A percentile compares a stretch with the other conserved stretches of the same genome.
These are phyloP conservation scores for Lentinula novae-zelandiae DNA, from an alignment of 1,284 basidiomycete genomes.

Conservation along the genomic window DNA sequence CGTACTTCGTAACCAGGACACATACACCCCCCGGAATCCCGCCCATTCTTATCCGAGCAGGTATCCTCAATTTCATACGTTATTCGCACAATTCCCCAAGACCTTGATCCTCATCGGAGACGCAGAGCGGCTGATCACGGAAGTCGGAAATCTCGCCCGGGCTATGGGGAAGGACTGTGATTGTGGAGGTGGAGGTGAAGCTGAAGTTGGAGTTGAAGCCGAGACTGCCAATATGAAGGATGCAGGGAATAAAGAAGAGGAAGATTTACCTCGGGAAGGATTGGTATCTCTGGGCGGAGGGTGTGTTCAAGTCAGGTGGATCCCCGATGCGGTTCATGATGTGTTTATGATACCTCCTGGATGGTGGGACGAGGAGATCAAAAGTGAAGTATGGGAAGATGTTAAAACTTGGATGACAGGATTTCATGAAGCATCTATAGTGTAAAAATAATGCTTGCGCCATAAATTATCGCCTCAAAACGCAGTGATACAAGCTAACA, in stretches of 20 bases:
- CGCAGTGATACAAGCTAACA: too few relatives aligned
- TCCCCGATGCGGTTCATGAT: constrained; percentile 34
- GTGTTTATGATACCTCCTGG: constrained; percentile 29
- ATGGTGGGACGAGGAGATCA: constrained; percentile 30
- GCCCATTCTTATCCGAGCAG: constrained; percentile 3
- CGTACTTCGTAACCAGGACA: not conserved
- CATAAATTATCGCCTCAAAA: not conserved
- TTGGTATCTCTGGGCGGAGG: constrained; percentile 20
- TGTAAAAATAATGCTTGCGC: not conserved
- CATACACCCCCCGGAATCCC: not conserved
- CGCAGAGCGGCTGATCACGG: constrained; percentile 32
- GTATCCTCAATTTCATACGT: constrained; percentile 24
- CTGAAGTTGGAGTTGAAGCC: not conserved
- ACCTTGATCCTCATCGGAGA: constrained; percentile 39
- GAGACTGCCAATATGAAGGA: not conserved
- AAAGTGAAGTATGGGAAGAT: constrained; percentile 26
- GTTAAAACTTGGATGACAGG: constrained; percentile 24
- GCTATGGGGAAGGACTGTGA: constrained; percentile 30
- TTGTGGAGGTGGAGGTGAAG: not conserved
- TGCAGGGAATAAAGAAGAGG: not conserved
- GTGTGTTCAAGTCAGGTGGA: constrained; percentile 28
- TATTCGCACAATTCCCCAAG: constrained; percentile 43
- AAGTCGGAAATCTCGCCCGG: constrained; percentile 28
- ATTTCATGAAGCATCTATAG: not conserved
- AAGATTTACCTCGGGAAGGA: not conserved